phyloP scores from a whole-genome alignment of 2,329 filamentous ascomycete species.

The Nothopassalora personata region DNA sequence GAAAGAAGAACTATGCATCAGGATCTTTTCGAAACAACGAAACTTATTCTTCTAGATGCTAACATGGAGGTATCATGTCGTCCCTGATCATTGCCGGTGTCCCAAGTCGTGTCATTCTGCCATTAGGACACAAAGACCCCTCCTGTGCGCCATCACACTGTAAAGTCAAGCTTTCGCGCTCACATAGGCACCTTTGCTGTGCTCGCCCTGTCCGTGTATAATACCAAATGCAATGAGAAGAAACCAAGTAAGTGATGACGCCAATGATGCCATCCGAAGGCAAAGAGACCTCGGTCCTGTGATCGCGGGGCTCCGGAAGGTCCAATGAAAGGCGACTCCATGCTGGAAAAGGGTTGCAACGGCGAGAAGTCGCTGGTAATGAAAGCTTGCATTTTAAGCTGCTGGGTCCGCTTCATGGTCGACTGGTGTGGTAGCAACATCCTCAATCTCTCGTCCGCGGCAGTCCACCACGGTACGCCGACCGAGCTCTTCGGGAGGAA shows the following conservation, averaged over 20 bases:
- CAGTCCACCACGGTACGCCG: slow-evolving; percentile 60
- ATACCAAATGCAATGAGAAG: neutral
- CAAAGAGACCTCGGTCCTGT: neutral
- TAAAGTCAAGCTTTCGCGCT: neutral
- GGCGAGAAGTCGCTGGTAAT: neutral
- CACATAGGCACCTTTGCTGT: neutral
- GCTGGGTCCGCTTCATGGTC: neutral
- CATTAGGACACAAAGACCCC: neutral
- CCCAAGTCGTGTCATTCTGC: neutral
- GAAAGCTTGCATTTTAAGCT: neutral
- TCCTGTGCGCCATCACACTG: neutral
- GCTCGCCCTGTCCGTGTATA: neutral
- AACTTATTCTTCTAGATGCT: neutral
- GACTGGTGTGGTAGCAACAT: slow-evolving; percentile 22
- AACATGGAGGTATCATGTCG: neutral
- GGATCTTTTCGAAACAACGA: neutral
- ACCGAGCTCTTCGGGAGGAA: slow-evolving; percentile 70
- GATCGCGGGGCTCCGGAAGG: neutral
- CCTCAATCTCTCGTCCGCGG: slow-evolving; percentile 31
- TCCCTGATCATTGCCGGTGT: neutral
- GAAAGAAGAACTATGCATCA: too few species aligned
- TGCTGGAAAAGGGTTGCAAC: too few species aligned
- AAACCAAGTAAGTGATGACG: neutral
- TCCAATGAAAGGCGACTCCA: neutral
- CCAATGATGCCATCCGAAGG: neutral